These are phyloP conservation scores for Septoria linicola DNA, from an alignment of 2,329 filamentous ascomycete genomes.

Conservation along the genomic window DNA sequence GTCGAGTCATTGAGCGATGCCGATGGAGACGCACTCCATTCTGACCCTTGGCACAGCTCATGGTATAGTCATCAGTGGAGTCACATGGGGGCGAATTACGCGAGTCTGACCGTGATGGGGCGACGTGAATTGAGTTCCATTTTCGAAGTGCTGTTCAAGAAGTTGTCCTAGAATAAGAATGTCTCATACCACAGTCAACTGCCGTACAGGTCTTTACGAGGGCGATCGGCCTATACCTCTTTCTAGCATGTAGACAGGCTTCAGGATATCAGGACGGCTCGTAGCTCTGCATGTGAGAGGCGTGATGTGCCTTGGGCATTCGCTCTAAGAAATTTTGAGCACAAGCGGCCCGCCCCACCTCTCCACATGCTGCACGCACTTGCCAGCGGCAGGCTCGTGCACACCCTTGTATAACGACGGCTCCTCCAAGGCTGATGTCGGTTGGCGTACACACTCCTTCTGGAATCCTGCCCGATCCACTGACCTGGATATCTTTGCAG, in stretches of 20 bases:
- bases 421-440: slow-evolving; percentile 6
- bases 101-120: too few relatives aligned
- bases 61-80: neutral
- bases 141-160: neutral
- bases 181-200: neutral
- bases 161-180: too few relatives aligned
- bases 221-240: neutral
- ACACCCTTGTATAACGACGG: slow-evolving; percentile 8
- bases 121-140: too few relatives aligned
- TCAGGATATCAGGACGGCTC: neutral
- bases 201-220: neutral
- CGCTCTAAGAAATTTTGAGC: slow-evolving; percentile 12
- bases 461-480: slow-evolving; percentile 13
- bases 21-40: neutral
- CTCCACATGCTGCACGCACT: slow-evolving; percentile 11
- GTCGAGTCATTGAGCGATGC: slow-evolving; percentile 2
- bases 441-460: slow-evolving; percentile 15
- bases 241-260: neutral
- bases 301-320: neutral
- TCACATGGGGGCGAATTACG: too few relatives aligned
- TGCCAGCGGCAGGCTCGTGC: slow-evolving; percentile 1
- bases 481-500: neutral
- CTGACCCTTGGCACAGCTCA: neutral
- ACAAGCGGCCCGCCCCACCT: slow-evolving; percentile 1
- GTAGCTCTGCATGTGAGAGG: neutral